phyloP scores from a whole-genome alignment of 2,329 filamentous ascomycete genomes.

The Ramularia collo-cygni region DNA sequence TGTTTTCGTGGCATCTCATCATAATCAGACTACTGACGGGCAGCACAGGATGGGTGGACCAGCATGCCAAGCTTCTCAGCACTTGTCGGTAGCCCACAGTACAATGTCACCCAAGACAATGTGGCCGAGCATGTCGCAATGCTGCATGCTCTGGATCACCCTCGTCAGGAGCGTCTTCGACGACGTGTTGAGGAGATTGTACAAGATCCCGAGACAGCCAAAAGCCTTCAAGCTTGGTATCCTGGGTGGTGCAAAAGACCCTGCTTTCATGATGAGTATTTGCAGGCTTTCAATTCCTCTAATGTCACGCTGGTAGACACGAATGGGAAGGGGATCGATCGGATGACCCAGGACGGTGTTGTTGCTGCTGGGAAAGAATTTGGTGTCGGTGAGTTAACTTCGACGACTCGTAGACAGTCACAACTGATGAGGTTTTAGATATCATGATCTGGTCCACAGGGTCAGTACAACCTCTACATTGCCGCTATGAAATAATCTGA shows the following conservation, averaged over 20 bases:
- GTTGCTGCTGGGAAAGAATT: conserved; percentile 44
- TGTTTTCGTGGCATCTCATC: conserved; percentile 42
- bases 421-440: conserved; percentile 23
- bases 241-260: conserved; percentile 58
- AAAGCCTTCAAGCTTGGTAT: conserved; percentile 54
- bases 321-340: conserved; percentile 45
- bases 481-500: too few species aligned
- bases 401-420: too few species aligned
- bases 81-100: conserved; percentile 32
- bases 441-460: conserved; percentile 44
- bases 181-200: conserved; percentile 46
- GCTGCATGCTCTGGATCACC: conserved; percentile 38
- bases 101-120: conserved; percentile 31
- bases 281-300: conserved; percentile 51
- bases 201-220: conserved; percentile 45
- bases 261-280: conserved; percentile 29
- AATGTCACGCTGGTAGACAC: conserved; percentile 58
- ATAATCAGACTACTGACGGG: conserved; percentile 19
- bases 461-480: conserved; percentile 28
- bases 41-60: conserved; percentile 9
- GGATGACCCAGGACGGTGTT: conserved; percentile 42
- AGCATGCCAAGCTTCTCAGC: conserved; percentile 22
- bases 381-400: conserved; percentile 24
- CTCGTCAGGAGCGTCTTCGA: conserved; percentile 40
- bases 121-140: conserved; percentile 33